Percentiles rank a stretch among this genome's conserved stretches.
Evolutionary conservation across 257 asterid species (phyloP).

Genomic region (Coffea eugenioides): DNA sequence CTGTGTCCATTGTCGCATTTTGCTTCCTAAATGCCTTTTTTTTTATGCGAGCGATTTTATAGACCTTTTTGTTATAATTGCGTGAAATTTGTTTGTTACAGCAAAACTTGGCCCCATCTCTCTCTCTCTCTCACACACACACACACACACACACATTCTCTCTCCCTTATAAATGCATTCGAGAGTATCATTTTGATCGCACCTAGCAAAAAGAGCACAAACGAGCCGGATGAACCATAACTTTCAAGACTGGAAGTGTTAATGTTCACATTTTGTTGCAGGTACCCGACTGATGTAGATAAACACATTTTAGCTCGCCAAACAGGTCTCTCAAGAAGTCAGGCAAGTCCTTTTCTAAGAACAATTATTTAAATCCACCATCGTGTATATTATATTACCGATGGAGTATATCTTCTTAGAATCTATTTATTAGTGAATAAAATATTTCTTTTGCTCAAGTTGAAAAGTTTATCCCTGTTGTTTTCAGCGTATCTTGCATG

Average conservation of each 20-base stretch:
- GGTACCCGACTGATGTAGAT: conserved; percentile 99
- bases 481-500: conserved; percentile 20
- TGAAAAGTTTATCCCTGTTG: conserved; percentile 2
- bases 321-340: conserved; percentile 98
- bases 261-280: conserved; percentile 29
- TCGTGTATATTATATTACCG: conserved; percentile 26
- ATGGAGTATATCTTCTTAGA: conserved; percentile 31
- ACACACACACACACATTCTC: neutral
- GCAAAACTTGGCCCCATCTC: conserved; percentile 36
- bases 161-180: neutral
- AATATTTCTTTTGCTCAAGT: neutral
- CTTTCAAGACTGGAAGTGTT: neutral
- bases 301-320: conserved; percentile 94
- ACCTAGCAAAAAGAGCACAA: neutral
- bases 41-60: conserved; percentile 1
- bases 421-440: conserved; percentile 17
- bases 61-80: conserved; percentile 20
- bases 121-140: neutral
- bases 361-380: conserved; percentile 19
- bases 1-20: conserved; percentile 10
- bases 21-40: neutral
- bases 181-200: conserved; percentile 9
- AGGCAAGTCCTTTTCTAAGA: conserved; percentile 58
- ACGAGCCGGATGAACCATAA: conserved; percentile 4
- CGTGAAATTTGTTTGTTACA: conserved; percentile 40